These are phyloP conservation scores for Starmerella floris DNA, from an alignment of 805 yeast species.

Conservation along the genomic window DNA sequence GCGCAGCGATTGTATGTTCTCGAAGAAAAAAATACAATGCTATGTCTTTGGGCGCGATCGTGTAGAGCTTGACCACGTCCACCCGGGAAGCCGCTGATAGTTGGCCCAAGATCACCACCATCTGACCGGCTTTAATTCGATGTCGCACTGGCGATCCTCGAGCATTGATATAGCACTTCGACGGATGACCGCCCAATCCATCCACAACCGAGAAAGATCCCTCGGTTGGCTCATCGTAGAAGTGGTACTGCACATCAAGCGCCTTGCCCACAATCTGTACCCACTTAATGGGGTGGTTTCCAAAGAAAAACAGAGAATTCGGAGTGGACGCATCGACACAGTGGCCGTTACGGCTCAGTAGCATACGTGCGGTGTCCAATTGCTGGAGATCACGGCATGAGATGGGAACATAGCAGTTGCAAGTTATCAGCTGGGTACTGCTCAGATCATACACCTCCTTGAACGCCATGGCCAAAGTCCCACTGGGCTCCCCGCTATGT, in stretches of 20 bases:
- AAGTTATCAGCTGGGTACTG: background rate
- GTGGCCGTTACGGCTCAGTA: background rate
- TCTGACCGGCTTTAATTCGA: background rate
- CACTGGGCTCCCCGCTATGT: too few species aligned
- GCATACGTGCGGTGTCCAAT: background rate
- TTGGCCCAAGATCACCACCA: slow-evolving; percentile 1
- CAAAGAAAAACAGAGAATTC: slow-evolving; percentile 2
- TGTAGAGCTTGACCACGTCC: background rate
- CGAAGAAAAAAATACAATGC: background rate
- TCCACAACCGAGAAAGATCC: background rate
- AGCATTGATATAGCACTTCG: background rate
- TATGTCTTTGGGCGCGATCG: background rate
- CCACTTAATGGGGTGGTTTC: slow-evolving; percentile 10
- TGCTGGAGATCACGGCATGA: slow-evolving; percentile 8
- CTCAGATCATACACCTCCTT: background rate
- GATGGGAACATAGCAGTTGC: slow-evolving; percentile 9
- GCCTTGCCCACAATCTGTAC: slow-evolving; percentile 5
- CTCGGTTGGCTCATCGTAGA: background rate
- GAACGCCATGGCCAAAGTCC: too few species aligned
- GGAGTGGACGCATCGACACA: background rate
- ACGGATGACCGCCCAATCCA: background rate
- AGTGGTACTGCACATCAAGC: background rate
- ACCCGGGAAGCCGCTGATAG: background rate
- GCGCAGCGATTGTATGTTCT: background rate
- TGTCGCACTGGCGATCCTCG: background rate